Conservation (phyloP, 768 basidiomycete species). For the Suillus paluster region DNA sequence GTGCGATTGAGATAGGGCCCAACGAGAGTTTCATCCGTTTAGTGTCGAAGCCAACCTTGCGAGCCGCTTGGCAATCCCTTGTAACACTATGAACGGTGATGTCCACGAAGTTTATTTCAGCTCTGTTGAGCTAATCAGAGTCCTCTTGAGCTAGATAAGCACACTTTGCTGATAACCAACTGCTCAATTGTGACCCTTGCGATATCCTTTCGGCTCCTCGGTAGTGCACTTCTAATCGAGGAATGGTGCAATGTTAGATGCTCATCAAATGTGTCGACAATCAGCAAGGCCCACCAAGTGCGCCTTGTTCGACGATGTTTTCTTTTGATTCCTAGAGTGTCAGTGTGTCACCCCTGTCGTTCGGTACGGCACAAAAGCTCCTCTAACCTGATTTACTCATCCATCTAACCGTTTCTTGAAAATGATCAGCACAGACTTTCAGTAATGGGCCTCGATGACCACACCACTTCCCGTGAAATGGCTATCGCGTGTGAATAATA, state of each 20-base stretch:
- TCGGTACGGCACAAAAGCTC: not conserved
- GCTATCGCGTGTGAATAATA: too few species aligned
- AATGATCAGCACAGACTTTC: not conserved
- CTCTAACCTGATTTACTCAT: not conserved
- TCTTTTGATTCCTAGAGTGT: not conserved
- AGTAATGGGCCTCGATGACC: not conserved
- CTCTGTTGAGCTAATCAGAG: not conserved
- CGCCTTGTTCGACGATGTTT: not conserved
- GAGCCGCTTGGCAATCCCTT: not conserved
- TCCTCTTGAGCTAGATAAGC: too few species aligned
- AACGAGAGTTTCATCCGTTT: not conserved
- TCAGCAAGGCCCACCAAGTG: not conserved
- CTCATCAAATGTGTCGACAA: not conserved
- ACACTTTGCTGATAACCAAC: not conserved
- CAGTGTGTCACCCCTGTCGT: not conserved
- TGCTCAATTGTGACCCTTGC: not conserved
- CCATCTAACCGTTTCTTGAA: not conserved
- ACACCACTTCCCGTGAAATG: not conserved
- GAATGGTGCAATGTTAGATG: not conserved
- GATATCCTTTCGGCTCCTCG: not conserved
- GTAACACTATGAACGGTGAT: not conserved
- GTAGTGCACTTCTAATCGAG: not conserved
- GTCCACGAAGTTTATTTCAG: not conserved
- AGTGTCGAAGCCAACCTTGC: not conserved
- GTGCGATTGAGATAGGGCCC: not conserved